Evolutionary conservation across 2,329 filamentous ascomycete genomes (phyloP), one percentile per base, ranked within the genome.

Genomic region (Drechmeria coniospora): DNA sequence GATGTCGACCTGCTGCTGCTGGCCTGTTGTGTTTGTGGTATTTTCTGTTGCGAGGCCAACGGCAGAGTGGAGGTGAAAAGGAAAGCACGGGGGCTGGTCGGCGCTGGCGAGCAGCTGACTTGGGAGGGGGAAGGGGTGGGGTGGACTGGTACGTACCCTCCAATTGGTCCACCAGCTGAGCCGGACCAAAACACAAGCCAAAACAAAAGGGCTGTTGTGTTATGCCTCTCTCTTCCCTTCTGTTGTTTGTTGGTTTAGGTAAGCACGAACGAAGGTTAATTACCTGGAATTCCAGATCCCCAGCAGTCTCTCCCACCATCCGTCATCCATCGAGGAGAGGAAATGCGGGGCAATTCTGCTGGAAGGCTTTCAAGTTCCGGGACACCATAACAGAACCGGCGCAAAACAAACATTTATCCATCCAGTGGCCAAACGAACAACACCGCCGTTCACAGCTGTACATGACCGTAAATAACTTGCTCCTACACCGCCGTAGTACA

Each of bases 11-110:
- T 21, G 20, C 20, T 11, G 20, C 10, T 31, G 38, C n/a, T n/a
- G n/a, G n/a, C 33, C 34, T 35, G 39, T 32, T 38, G 44, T 54
- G 54, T 49, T 54, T 54, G 49, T 54, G 43, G 41, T 54, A 54
- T 50, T 53, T 51, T 40, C 44, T 53, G 51, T 56, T 57, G 53
- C 53, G 53, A 54, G 53, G 53, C 51, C 53, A 56, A 56, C 53
- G 49, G 46, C 22, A 21, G n/a, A 25, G 31, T 33, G 31, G 44
- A 41, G 41, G 44, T 46, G 45, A 45, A 40, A 36, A 42, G 41
- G 46, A 38, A 40, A 36, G 32, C 44, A 47, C 24, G 30, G 21
- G 17, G 32, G 22, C n/a, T n/a, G n/a, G n/a, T n/a, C n/a, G n/a
- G n/a, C n/a, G n/a, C n/a, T 30, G 30, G 35, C 33, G 32, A 31